Conservation (phyloP, 495 filamentous ascomycete species). For the Cercophora newfieldiana region DNA sequence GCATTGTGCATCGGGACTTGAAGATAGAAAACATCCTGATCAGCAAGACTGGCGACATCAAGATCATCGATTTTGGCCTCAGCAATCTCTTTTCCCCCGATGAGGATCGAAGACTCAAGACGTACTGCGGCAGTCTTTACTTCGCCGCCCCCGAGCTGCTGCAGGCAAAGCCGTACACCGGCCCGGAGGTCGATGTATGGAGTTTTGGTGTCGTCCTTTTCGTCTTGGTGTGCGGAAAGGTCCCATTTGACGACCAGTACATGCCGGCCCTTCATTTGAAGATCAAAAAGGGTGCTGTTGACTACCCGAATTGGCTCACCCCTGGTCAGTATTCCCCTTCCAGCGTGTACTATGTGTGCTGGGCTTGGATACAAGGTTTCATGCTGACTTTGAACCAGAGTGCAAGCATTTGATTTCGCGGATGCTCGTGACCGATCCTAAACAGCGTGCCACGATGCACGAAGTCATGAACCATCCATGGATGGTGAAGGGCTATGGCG, state of each 20-base stretch:
- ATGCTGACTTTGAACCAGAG: constrained; percentile 57
- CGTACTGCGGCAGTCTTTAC: constrained; percentile 96
- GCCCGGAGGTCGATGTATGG: constrained; percentile 97
- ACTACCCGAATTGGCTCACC: constrained; percentile 92
- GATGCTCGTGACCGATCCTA: constrained; percentile 96
- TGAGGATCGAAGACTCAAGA: constrained; percentile 73
- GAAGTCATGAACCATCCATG: constrained; percentile 98
- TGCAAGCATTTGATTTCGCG: constrained; percentile 90
- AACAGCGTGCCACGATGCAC: constrained; percentile 76
- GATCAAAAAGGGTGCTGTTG: constrained; percentile 95
- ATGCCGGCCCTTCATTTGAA: constrained; percentile 99
- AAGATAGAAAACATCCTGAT: constrained; percentile 99
- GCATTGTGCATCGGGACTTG: constrained; percentile 95
- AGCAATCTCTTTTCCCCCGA: constrained; percentile 94
- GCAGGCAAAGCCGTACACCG: constrained; percentile 91
- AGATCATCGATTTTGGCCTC: constrained; percentile 98
- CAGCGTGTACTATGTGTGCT: not conserved
- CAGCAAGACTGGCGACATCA: constrained; percentile 98
- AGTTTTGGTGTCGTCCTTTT: constrained; percentile 99
- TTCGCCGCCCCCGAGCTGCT: constrained; percentile 96
- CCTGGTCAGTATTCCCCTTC: constrained; percentile 58
- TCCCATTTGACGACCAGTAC: constrained; percentile 98
- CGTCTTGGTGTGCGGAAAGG: constrained; percentile 95
- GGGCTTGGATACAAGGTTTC: not conserved
- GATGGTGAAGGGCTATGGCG: constrained; percentile 91